Evolutionary conservation across 768 basidiomycete species (phyloP).

Genomic region (Russula lepida): DNA sequence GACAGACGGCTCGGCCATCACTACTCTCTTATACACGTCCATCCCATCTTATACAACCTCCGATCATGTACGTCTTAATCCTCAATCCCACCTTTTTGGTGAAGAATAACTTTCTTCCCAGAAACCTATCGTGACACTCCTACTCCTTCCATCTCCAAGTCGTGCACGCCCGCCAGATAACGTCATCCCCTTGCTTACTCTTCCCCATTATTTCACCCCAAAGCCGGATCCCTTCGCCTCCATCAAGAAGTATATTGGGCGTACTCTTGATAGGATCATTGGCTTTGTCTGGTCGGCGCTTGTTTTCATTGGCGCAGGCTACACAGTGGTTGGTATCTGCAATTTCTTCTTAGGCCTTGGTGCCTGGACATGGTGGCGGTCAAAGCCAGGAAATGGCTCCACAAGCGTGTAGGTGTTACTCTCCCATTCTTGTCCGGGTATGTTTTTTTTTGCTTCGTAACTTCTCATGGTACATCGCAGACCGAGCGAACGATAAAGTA

Average conservation of each 20-base stretch:
- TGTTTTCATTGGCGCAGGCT: constrained; percentile 69
- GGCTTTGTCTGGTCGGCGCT: constrained; percentile 78
- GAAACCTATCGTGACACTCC: constrained; percentile 82
- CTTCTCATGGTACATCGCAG: not conserved
- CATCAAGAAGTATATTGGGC: constrained; percentile 58
- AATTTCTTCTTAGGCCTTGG: constrained; percentile 65
- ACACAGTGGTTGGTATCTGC: constrained; percentile 56
- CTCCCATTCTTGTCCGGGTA: not conserved
- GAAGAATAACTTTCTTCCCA: constrained; percentile 26
- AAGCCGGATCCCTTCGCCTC: constrained; percentile 44
- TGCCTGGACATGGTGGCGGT: constrained; percentile 46
- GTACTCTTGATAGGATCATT: constrained; percentile 58
- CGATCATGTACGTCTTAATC: constrained; percentile 61
- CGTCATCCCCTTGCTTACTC: constrained; percentile 36
- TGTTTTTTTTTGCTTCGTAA: not conserved
- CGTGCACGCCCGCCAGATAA: constrained; percentile 23
- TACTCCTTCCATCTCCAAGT: constrained; percentile 47
- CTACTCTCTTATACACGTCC: constrained; percentile 66
- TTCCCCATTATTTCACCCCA: constrained; percentile 45
- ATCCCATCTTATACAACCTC: constrained; percentile 80
- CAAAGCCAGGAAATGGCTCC: constrained; percentile 5
- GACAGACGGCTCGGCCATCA: constrained; percentile 45
- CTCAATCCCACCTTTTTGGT: not conserved
- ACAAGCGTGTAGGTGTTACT: not conserved
- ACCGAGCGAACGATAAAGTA: not conserved